Evolutionary conservation across 345 rosid species (phyloP), one percentile per base, ranked within the genome.

Genomic region (Populus simonii): DNA sequence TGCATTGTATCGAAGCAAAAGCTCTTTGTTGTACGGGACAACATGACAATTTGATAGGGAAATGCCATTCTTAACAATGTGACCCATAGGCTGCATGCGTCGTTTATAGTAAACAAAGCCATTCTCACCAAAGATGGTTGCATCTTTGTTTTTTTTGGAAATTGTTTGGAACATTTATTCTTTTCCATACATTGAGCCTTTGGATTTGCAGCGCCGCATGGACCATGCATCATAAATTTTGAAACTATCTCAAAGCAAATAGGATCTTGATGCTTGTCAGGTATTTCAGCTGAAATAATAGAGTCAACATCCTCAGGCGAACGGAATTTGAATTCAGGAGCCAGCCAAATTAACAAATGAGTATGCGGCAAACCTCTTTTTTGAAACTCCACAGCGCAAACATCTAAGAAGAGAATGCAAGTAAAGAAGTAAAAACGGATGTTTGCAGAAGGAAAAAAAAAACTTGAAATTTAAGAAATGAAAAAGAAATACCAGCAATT

Each of bases 301-400:
- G 25, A 20, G 17, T 57, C 22, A 57, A 57, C 9, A 57, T 57
- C 25, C 4, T 0, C n/a, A 17, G 1, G 0, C 1, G 22, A 18
- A 5, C 0, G 23, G 5, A 16, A n/a, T 17, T 57, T 57, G 7
- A 1, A 12, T 6, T 18, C 22, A 0, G 0, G 5, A 7, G 22
- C 25, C 0, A 20, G 22, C 63, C 63, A 57, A 15, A 57, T 6
- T 1, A 57, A 57, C 0, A 57, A 4, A 57, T 57, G 62, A 3
- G 8, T 17, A 57, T 20, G 62, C 2, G 62, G 1, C 5, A 57
- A 3, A 5, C 25, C 62, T 18, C 22, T 17, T n/a, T 57, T 57
- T 8, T 57, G 1, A 6, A 57, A 16, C 25, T 57, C 23, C 0
- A 57, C 9, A 4, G 1, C 25, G 3, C n/a, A 17, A 20, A 0